Conservation (phyloP, 345 rosid species). For the Hibiscus trionum region DNA sequence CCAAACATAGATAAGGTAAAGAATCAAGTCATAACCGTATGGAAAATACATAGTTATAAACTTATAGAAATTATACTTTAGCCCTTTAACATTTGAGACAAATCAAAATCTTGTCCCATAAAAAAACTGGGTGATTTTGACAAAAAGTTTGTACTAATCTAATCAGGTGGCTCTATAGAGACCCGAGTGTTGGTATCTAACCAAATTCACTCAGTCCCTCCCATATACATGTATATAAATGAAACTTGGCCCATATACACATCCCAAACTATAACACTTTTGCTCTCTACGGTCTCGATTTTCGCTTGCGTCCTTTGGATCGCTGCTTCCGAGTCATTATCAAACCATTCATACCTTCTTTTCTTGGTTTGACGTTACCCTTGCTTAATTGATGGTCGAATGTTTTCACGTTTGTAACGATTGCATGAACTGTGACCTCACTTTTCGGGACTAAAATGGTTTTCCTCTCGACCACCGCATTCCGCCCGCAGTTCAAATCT, state of each 20-base stretch:
- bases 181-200: not conserved
- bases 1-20: too few species aligned
- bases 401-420: constrained; percentile 28
- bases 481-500: constrained; percentile 50
- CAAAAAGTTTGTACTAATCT: too few species aligned
- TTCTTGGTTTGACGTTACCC: constrained; percentile 40
- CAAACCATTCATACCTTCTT: constrained; percentile 25
- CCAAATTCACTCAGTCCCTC: not conserved
- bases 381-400: constrained; percentile 32
- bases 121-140: not conserved
- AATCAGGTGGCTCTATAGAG: not conserved
- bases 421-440: constrained; percentile 47
- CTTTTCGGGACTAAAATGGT: constrained; percentile 34
- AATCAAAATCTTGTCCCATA: not conserved
- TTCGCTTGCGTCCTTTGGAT: constrained; percentile 46
- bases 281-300: not conserved
- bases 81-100: too few species aligned
- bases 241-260: not conserved
- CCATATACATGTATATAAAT: not conserved
- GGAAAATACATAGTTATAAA: too few species aligned
- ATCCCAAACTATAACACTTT: not conserved
- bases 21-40: too few species aligned
- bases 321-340: constrained; percentile 48
- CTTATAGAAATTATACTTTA: too few species aligned
- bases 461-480: constrained; percentile 37